A percentile compares a stretch with the other conserved stretches of the same genome.
These are phyloP conservation scores for Citrus reticulata DNA, from an alignment of 345 rosid genomes.

Conservation along the genomic window DNA sequence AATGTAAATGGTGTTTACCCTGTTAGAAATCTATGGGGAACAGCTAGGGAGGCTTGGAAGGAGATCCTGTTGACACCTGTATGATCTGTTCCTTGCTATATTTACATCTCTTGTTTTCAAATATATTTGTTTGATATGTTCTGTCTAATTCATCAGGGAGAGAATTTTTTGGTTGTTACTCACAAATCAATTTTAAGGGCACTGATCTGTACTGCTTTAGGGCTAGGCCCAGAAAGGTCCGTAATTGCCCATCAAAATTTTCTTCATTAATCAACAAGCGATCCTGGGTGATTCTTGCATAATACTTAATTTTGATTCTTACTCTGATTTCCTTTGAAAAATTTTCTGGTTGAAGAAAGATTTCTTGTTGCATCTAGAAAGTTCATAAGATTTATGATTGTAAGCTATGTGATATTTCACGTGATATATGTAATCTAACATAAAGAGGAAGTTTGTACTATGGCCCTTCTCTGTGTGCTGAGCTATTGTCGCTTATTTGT, in stretches of 20 bases:
- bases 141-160: conserved; percentile 37
- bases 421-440: background rate
- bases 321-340: background rate
- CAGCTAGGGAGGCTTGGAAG: conserved; percentile 67
- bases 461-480: too few species aligned
- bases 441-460: background rate
- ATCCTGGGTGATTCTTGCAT: background rate
- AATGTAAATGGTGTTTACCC: conserved; percentile 59
- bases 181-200: conserved; percentile 67
- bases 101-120: background rate
- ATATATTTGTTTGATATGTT: conserved; percentile 14
- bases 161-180: conserved; percentile 48
- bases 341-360: background rate
- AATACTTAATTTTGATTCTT: background rate
- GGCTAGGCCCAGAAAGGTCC: conserved; percentile 56
- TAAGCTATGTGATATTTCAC: background rate
- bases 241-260: background rate
- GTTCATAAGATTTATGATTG: background rate
- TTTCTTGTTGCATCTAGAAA: background rate
- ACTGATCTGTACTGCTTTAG: conserved; percentile 63
- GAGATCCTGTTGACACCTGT: conserved; percentile 57
- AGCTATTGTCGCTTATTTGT: background rate
- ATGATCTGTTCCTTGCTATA: conserved; percentile 7
- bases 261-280: background rate
- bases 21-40: conserved; percentile 42